A percentile compares a stretch with the other conserved stretches of the same genome.
These are phyloP conservation scores for Nakaseomyces delphensis DNA, from an alignment of 1,139 yeast genomes.

Conservation along the genomic window DNA sequence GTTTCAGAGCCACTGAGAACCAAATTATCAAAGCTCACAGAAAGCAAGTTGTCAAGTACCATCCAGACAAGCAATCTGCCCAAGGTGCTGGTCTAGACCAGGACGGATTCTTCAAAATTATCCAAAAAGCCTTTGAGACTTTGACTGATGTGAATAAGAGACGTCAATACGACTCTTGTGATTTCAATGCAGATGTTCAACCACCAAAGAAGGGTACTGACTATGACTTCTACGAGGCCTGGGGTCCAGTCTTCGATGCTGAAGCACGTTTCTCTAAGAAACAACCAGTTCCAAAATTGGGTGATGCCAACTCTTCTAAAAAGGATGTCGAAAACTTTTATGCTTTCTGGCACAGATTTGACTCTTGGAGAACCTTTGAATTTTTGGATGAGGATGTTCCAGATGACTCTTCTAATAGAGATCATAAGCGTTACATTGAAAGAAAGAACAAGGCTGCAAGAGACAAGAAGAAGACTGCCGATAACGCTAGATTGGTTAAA, in stretches of 20 bases:
- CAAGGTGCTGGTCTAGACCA: constrained; percentile 74
- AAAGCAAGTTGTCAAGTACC: constrained; percentile 92
- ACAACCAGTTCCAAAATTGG: constrained; percentile 80
- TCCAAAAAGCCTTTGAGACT: constrained; percentile 91
- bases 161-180: constrained; percentile 93
- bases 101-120: constrained; percentile 96
- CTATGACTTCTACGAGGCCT: constrained; percentile 80
- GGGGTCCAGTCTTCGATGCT: constrained; percentile 86
- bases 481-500: constrained; percentile 80
- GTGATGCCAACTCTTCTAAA: constrained; percentile 58
- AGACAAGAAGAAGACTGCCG: constrained; percentile 96
- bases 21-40: constrained; percentile 96
- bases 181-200: constrained; percentile 71
- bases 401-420: constrained; percentile 98
- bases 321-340: constrained; percentile 85
- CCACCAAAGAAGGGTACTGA: constrained; percentile 61
- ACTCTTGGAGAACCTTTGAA: constrained; percentile 98
- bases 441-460: constrained; percentile 95
- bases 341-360: constrained; percentile 88
- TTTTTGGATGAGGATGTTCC: constrained; percentile 99
- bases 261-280: constrained; percentile 89
- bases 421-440: constrained; percentile 96
- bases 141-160: constrained; percentile 80
- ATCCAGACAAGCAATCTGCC: constrained; percentile 91
- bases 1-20: constrained; percentile 86